These are phyloP conservation scores for Saccharomycopsis schoenii DNA, from an alignment of 805 yeast species.

Conservation along the genomic window DNA sequence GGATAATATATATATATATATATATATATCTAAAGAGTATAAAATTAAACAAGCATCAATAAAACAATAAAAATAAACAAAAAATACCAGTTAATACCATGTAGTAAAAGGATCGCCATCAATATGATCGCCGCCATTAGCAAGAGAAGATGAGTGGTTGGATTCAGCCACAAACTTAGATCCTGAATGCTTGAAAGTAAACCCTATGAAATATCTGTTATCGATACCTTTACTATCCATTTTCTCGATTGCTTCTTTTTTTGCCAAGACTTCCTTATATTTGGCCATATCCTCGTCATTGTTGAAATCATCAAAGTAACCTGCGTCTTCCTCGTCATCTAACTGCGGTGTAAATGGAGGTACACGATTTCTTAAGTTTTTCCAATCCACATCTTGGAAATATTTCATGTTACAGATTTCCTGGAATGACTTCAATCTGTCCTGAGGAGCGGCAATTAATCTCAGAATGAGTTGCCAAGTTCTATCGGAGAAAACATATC, in stretches of 20 bases:
- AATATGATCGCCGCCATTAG: not conserved
- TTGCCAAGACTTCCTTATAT: conserved; percentile 92
- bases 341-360: conserved; percentile 97
- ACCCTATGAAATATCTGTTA: conserved; percentile 79
- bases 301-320: conserved; percentile 95
- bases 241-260: conserved; percentile 76
- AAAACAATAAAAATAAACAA: not conserved
- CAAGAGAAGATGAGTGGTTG: not conserved
- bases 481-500: conserved; percentile 88
- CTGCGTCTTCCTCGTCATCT: conserved; percentile 96
- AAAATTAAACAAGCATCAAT: not conserved
- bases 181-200: conserved; percentile 73
- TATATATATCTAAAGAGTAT: not conserved
- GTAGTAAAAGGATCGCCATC: conserved; percentile 19
- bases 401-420: conserved; percentile 75
- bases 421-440: conserved; percentile 66
- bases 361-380: conserved; percentile 48
- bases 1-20: not conserved
- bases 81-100: conserved; percentile 13
- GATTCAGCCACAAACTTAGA: conserved; percentile 16
- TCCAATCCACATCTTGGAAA: conserved; percentile 79
- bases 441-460: conserved; percentile 69
- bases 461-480: conserved; percentile 85
- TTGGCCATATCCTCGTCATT: conserved; percentile 96
- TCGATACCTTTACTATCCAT: conserved; percentile 59